phyloP scores from a whole-genome alignment of 345 rosid species.

The Citrus inodora region DNA sequence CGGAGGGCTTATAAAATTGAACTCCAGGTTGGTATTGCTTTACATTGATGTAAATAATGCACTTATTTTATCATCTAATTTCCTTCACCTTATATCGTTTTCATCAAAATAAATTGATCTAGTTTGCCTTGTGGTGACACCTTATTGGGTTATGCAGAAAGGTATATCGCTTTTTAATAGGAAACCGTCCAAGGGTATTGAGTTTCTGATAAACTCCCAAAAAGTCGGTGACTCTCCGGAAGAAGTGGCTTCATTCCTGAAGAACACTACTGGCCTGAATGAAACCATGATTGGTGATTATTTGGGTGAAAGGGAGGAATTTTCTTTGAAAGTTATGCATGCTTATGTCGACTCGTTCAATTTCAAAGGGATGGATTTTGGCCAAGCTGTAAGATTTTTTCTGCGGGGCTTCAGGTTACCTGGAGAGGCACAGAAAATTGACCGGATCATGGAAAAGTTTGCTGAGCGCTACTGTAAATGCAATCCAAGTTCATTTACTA shows the following conservation, averaged over 20 bases:
- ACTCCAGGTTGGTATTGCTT: conserved; percentile 63
- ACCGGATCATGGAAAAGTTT: conserved; percentile 95
- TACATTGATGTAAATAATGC: conserved; percentile 1
- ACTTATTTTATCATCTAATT: background rate
- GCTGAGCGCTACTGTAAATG: conserved; percentile 96
- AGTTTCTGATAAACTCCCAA: conserved; percentile 67
- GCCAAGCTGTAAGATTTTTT: conserved; percentile 90
- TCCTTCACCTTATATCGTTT: background rate
- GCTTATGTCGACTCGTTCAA: conserved; percentile 92
- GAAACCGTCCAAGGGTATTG: conserved; percentile 91
- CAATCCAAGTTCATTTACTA: conserved; percentile 83
- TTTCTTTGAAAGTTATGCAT: conserved; percentile 89
- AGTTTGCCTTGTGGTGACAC: conserved; percentile 23
- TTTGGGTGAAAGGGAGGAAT: conserved; percentile 95
- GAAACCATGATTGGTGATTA: conserved; percentile 92
- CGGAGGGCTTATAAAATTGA: conserved; percentile 90
- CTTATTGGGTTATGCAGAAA: conserved; percentile 67
- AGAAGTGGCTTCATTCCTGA: conserved; percentile 79
- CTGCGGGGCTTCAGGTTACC: conserved; percentile 87
- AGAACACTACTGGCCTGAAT: conserved; percentile 62
- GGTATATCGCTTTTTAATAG: conserved; percentile 76
- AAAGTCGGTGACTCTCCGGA: conserved; percentile 77
- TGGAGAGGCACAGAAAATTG: conserved; percentile 99
- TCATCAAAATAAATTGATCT: conserved; percentile 5
- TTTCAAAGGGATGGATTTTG: conserved; percentile 82